Base-by-base conservation (phyloP, 176 grass and related monocot species). In the Bolboschoenus planiculmis region DNA sequence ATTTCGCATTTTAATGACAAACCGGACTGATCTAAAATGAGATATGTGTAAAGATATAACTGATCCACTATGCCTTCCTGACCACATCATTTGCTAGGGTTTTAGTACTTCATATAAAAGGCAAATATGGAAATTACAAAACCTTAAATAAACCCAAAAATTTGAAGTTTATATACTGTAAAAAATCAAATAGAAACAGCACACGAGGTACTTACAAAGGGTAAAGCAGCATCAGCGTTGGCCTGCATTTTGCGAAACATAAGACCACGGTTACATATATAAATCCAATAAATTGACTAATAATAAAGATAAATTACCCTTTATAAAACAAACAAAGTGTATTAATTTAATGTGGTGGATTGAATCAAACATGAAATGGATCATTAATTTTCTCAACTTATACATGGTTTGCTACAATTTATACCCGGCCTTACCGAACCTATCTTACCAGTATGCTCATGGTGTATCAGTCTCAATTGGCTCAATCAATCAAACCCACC, bases 181-280 rank as follows among this genome's bases (percentile, higher is more conserved):
- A n/a, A 70, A 40, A 70, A 40, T 23, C 16, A 47, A 39, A 74
- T 15, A 74, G 10, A 44, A 27, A 9, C 9, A 74, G 23, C 70
- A 48, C 7, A 64, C 42, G 27, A 31, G 9, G 0, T 18, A 93
- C 91, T 90, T 86, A 94, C 89, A 97, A 7, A 4, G 94, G 94
- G 26, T 97, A 97, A 35, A 97, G 29, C 3, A 97, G 89, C 89
- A 93, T 91, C 16, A 97, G 65, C 4, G 67, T 86, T 58, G 94
- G 94, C 87, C 94, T 97, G 87, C 80, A 89, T 20, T 14, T 43
- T 36, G 11, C 26, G 16, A 53, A 7, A 59, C 57, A 3, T 20
- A 63, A 20, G 0, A 83, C 57, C 59, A 34, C 47, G 18, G 23
- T 63, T 81, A 79, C 6, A 40, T 15, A 58, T 5, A 50, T 51